A percentile compares a stretch with the other conserved stretches of the same genome.
Evolutionary conservation across 2,329 filamentous ascomycete genomes (phyloP).

Genomic region (Macrophomina pseudophaseolina): DNA sequence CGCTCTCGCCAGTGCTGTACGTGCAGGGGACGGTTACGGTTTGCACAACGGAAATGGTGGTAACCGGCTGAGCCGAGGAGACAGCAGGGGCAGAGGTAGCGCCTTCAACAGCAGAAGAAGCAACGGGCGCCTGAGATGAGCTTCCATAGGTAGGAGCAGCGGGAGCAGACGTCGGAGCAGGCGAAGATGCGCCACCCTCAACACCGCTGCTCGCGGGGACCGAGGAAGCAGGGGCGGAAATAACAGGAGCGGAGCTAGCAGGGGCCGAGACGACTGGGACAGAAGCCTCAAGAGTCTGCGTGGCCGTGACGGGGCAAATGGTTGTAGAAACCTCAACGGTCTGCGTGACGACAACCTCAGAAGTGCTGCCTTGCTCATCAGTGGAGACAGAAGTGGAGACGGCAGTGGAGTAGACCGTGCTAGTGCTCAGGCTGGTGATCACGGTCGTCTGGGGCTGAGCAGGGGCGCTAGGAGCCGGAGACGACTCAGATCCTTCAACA

Average conservation of each 20-base stretch:
- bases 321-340: constrained; percentile 18
- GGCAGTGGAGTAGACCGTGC: constrained; percentile 15
- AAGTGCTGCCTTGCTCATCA: constrained; percentile 26
- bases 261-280: constrained; percentile 27
- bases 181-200: neutral
- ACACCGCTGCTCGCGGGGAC: constrained; percentile 3
- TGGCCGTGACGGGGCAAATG: constrained; percentile 31
- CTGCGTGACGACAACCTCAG: constrained; percentile 21
- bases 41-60: constrained; percentile 50
- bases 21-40: constrained; percentile 43
- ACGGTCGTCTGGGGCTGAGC: constrained; percentile 18
- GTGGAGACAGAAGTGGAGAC: neutral
- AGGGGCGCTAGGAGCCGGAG: constrained; percentile 1
- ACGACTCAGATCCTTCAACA: neutral
- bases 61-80: constrained; percentile 33
- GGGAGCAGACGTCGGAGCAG: constrained; percentile 23
- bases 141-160: constrained; percentile 9
- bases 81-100: constrained; percentile 5
- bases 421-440: constrained; percentile 48
- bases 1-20: constrained; percentile 39
- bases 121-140: neutral
- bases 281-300: constrained; percentile 17
- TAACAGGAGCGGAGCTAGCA: constrained; percentile 30
- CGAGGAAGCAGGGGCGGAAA: constrained; percentile 3
- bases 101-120: neutral